Percentiles rank a stretch among this genome's conserved stretches.
phyloP scores from a whole-genome alignment of 805 yeast genomes.

The Metschnikowia shivogae region DNA sequence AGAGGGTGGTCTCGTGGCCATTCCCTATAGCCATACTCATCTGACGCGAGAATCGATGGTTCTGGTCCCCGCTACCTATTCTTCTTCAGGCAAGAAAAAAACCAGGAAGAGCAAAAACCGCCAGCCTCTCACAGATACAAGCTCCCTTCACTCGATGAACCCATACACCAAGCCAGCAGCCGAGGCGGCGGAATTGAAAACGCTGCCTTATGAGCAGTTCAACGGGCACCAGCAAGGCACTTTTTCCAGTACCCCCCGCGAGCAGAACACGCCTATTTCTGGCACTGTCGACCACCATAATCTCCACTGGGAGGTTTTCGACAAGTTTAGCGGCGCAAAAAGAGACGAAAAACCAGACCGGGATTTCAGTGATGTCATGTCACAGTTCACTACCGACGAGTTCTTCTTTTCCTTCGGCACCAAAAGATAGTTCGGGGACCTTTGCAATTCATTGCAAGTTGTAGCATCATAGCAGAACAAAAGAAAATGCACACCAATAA shows the following conservation, averaged over 20 bases:
- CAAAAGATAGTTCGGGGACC: not conserved
- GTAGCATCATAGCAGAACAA: too few species aligned
- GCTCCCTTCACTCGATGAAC: conserved; percentile 5
- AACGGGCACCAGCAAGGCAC: not conserved
- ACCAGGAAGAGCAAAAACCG: not conserved
- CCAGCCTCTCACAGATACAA: not conserved
- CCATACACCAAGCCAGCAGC: conserved; percentile 7
- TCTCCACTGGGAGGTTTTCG: not conserved
- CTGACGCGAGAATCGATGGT: not conserved
- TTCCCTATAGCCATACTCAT: conserved; percentile 10
- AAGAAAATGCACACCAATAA: too few species aligned
- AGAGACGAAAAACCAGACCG: not conserved
- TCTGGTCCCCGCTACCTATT: not conserved
- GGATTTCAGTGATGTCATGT: conserved; percentile 6
- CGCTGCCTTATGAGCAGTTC: conserved; percentile 2
- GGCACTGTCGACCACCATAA: not conserved
- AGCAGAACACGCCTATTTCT: not conserved
- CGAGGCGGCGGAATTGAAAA: not conserved
- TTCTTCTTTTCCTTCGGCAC: conserved; percentile 11
- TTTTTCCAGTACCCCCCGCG: not conserved
- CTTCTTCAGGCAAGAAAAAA: not conserved
- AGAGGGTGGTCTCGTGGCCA: conserved; percentile 10
- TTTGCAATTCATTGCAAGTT: not conserved
- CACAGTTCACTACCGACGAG: conserved; percentile 11
- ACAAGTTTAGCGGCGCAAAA: not conserved